These are phyloP conservation scores for Botrytis byssoidea DNA, from an alignment of 2,329 filamentous ascomycete genomes.

Conservation along the genomic window DNA sequence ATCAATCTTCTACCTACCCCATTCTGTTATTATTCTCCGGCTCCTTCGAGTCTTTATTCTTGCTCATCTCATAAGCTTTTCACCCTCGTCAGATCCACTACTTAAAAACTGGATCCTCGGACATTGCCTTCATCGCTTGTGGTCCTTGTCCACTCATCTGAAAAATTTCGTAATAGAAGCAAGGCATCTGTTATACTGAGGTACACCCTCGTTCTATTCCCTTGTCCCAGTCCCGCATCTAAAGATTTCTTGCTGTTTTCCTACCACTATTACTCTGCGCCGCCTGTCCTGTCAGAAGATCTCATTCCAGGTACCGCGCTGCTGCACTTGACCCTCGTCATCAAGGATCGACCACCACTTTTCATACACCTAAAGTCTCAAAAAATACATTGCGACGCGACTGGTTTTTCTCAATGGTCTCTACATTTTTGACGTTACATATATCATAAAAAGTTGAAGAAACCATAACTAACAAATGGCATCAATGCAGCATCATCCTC, in stretches of 20 bases:
- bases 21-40: slow-evolving; percentile 33
- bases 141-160: slow-evolving; percentile 29
- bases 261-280: slow-evolving; percentile 28
- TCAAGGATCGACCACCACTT: slow-evolving; percentile 36
- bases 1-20: slow-evolving; percentile 31
- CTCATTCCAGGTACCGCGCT: slow-evolving; percentile 33
- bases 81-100: slow-evolving; percentile 36
- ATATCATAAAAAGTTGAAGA: slow-evolving; percentile 26
- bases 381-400: slow-evolving; percentile 39
- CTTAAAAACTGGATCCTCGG: slow-evolving; percentile 36
- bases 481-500: slow-evolving; percentile 67
- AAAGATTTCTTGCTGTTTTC: slow-evolving; percentile 25
- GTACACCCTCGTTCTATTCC: slow-evolving; percentile 38
- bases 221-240: slow-evolving; percentile 31
- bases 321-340: slow-evolving; percentile 38
- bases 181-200: slow-evolving; percentile 39
- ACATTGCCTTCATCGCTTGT: slow-evolving; percentile 37
- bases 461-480: slow-evolving; percentile 33
- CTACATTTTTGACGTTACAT: slow-evolving; percentile 35
- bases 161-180: slow-evolving; percentile 36
- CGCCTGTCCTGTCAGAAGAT: slow-evolving; percentile 34
- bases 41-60: slow-evolving; percentile 24
- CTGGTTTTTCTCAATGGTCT: slow-evolving; percentile 38
- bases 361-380: slow-evolving; percentile 35
- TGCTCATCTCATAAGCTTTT: slow-evolving; percentile 22